These are phyloP conservation scores for Leccinum barrowsii DNA, from an alignment of 768 basidiomycete genomes.

Conservation along the genomic window DNA sequence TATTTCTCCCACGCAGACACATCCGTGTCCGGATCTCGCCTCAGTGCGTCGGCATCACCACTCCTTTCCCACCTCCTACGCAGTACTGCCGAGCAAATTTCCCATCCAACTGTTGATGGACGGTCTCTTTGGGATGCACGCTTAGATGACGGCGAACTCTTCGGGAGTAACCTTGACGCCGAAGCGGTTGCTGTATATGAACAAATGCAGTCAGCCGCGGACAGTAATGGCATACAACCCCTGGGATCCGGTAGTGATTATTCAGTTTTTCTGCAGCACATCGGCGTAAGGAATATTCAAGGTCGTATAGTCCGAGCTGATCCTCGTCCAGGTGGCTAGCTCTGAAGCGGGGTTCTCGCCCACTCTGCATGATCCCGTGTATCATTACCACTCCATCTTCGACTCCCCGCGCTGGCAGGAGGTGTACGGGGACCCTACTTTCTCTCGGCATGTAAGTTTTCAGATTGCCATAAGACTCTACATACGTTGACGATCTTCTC, in stretches of 20 bases:
- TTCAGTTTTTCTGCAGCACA: constrained; percentile 84
- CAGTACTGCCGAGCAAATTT: constrained; percentile 61
- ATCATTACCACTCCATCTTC: constrained; percentile 76
- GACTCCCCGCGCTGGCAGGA: constrained; percentile 74
- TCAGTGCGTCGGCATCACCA: constrained; percentile 60
- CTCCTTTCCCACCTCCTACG: constrained; percentile 77
- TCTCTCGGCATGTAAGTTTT: constrained; percentile 60
- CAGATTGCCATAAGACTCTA: too few relatives aligned
- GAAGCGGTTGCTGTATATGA: too few relatives aligned
- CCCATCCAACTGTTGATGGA: constrained; percentile 63
- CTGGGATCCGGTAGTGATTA: constrained; percentile 90
- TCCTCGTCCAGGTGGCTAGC: constrained; percentile 31
- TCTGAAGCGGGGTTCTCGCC: constrained; percentile 29
- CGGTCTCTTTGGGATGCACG: constrained; percentile 79
- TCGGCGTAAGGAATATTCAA: constrained; percentile 41
- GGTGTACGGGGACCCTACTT: constrained; percentile 71
- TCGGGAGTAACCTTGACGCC: background rate
- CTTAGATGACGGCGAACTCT: constrained; percentile 45
- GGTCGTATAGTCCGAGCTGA: too few relatives aligned
- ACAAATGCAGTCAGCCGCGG: too few relatives aligned
- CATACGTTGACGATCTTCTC: background rate
- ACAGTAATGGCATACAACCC: constrained; percentile 26
- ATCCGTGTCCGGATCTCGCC: constrained; percentile 52
- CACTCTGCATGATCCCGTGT: constrained; percentile 53
- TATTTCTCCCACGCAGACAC: constrained; percentile 37